Evolutionary conservation across 73 alveolate species (phyloP).

Genomic region (Tetrahymena borealis): DNA sequence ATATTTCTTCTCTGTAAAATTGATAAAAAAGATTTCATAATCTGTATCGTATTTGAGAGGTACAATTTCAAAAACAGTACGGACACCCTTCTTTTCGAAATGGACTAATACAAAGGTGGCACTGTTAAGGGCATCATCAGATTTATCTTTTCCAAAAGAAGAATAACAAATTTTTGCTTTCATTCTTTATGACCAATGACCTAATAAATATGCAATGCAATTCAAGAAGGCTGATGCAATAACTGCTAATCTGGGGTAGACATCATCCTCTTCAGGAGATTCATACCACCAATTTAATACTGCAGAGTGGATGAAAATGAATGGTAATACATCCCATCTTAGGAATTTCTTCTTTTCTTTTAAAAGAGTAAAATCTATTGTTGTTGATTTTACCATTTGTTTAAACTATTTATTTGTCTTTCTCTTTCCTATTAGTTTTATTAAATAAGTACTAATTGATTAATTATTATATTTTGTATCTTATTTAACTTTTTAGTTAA

Average conservation of each 20-base stretch:
- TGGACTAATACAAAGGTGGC: background rate
- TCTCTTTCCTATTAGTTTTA: background rate
- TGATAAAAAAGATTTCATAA: background rate
- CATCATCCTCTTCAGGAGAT: slow-evolving; percentile 9
- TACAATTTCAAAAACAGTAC: slow-evolving; percentile 1
- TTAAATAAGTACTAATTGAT: background rate
- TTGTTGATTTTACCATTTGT: background rate
- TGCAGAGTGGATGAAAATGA: background rate
- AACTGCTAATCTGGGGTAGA: slow-evolving; percentile 10
- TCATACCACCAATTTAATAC: slow-evolving; percentile 7
- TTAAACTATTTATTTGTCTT: background rate
- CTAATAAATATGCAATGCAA: slow-evolving; percentile 13
- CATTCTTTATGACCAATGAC: slow-evolving; percentile 30
- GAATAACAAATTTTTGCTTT: slow-evolving; percentile 19
- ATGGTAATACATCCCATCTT: slow-evolving; percentile 22
- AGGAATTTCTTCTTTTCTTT: slow-evolving; percentile 4
- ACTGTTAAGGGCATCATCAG: background rate
- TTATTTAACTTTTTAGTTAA: background rate
- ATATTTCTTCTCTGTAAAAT: slow-evolving; percentile 30
- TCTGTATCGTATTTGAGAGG: background rate
- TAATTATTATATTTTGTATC: background rate
- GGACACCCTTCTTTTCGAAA: background rate
- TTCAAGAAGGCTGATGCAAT: slow-evolving; percentile 13
- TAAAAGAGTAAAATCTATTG: slow-evolving; percentile 12
- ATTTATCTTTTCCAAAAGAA: slow-evolving; percentile 17